Evolutionary conservation across 495 filamentous ascomycete species (phyloP).

Genomic region (Trichocladium uniseriatum): DNA sequence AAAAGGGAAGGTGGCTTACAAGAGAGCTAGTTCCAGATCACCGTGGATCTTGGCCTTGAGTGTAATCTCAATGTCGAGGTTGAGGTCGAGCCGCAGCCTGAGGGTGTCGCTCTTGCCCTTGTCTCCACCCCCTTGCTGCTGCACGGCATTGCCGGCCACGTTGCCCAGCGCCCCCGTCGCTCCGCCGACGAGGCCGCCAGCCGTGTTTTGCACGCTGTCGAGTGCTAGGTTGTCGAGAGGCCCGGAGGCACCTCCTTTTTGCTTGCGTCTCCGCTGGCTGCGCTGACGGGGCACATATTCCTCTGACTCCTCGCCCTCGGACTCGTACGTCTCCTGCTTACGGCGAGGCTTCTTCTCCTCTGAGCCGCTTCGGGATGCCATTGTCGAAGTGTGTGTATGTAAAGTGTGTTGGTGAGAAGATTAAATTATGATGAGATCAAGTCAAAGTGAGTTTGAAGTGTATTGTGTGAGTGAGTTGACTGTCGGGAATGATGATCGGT

Average conservation of each 20-base stretch:
- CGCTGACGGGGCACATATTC: constrained; percentile 22
- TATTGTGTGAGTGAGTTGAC: neutral
- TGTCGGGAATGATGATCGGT: too few species aligned
- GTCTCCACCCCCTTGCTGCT: constrained; percentile 42
- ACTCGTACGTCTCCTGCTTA: constrained; percentile 27
- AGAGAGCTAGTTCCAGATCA: constrained; percentile 73
- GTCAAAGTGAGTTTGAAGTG: neutral
- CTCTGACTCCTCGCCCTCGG: constrained; percentile 34
- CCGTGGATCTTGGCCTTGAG: constrained; percentile 91
- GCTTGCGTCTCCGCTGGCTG: constrained; percentile 30
- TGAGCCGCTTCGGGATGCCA: constrained; percentile 30
- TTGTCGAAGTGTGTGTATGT: constrained; percentile 13
- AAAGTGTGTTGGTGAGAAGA: neutral
- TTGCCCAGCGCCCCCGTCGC: constrained; percentile 50
- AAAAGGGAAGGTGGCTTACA: constrained; percentile 41
- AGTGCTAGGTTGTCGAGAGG: constrained; percentile 52
- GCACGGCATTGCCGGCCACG: constrained; percentile 39
- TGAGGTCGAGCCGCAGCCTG: constrained; percentile 67
- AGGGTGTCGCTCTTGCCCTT: constrained; percentile 54
- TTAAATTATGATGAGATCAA: neutral
- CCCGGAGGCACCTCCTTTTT: constrained; percentile 40
- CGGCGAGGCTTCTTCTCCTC: constrained; percentile 25
- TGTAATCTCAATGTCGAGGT: constrained; percentile 82
- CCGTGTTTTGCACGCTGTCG: constrained; percentile 55
- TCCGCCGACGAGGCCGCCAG: constrained; percentile 49